Evolutionary conservation across 441 rosid species (phyloP), one percentile per base, ranked within the genome.

Genomic region (Manihot esculenta): DNA sequence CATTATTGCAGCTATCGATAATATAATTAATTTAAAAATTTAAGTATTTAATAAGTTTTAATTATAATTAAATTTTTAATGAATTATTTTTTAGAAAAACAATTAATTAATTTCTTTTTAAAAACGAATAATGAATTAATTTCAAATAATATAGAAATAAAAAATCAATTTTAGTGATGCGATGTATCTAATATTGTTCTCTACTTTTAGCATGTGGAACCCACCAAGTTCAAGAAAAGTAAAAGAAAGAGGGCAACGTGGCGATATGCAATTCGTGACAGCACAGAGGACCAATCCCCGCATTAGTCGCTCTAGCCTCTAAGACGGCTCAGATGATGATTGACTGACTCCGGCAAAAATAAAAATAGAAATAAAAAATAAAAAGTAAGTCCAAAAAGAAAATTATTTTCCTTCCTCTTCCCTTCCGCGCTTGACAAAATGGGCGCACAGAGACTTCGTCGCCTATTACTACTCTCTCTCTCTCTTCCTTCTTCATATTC

Each of bases 391-490:
- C 17, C 3, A 3, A 11, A 13, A 54, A 0, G 7, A 54, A 54
- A 8, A 10, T 54, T 10, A 12, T 10, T 54, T 54, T 54, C 59
- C 33, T 2, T 18, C 14, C 21, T 24, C n/a, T 15, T 33, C 0
- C 69, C 48, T 38, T 45, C 21, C 10, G 1, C 14, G 26, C 27
- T 48, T 50, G 67, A 70, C 74, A 62, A 62, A 23, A 62, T 62
- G 68, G 73, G 18, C 20, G 30, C 11, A 14, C 58, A 20, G 68
- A 62, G 74, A 62, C 20, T 62, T 62, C 54, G 38, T 11, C 74
- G 68, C 62, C 74, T 62, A 71, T 61, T 17, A 61, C 38, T 21
- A 62, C 73, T 59, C 57, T 57, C 20, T 56, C 38, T 23, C 11
- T 56, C 24, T 21, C 30, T 53, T 20, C 21, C 27, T 53, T 53